Evolutionary conservation across 805 yeast genomes (phyloP).

Genomic region (Wickerhamiella siamensis): DNA sequence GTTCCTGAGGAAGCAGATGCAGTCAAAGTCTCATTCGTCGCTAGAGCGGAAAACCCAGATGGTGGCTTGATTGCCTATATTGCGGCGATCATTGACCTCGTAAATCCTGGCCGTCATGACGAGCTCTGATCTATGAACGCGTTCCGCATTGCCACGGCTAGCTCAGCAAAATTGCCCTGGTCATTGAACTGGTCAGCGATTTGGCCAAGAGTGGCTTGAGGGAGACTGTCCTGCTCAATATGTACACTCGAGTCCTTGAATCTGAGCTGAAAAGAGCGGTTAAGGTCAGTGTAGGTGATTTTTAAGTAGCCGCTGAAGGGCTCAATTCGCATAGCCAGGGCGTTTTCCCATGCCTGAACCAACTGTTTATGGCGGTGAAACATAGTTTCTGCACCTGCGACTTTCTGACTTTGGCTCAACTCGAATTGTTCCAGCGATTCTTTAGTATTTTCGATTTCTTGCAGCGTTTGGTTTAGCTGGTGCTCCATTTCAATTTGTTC

Average conservation of each 20-base stretch:
- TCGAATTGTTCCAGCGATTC: neutral
- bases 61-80: slow-evolving; percentile 14
- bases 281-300: neutral
- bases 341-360: neutral
- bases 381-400: neutral
- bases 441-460: neutral
- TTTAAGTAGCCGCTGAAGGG: neutral
- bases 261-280: neutral
- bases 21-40: slow-evolving; percentile 21
- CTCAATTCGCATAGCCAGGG: neutral
- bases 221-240: neutral
- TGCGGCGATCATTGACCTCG: slow-evolving; percentile 16
- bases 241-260: neutral
- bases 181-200: neutral
- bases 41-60: slow-evolving; percentile 15
- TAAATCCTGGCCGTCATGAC: neutral
- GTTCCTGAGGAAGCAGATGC: slow-evolving; percentile 21
- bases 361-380: neutral
- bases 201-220: neutral
- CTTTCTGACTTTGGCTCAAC: too few relatives aligned
- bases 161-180: neutral
- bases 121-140: neutral
- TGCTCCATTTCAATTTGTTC: neutral
- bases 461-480: neutral
- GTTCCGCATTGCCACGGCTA: neutral